Evolutionary conservation across 768 basidiomycete genomes (phyloP).

Genomic region (Kwoniella botswanensis): DNA sequence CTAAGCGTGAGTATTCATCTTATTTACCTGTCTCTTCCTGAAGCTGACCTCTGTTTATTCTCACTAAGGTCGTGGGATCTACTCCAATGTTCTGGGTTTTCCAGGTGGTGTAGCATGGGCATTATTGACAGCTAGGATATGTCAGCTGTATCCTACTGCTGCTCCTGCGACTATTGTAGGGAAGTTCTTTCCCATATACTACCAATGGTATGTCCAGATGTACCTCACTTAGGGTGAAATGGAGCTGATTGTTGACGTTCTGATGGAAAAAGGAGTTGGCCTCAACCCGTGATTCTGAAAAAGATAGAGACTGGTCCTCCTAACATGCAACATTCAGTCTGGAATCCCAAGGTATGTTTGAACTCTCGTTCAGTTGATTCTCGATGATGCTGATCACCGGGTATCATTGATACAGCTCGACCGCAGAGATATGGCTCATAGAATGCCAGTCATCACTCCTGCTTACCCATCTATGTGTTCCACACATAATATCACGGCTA

Average conservation of each 20-base stretch:
- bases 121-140: constrained; percentile 97
- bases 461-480: constrained; percentile 99
- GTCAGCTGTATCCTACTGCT: constrained; percentile 95
- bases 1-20: constrained; percentile 71
- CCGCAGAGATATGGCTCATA: constrained; percentile 66
- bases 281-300: constrained; percentile 94
- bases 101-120: constrained; percentile 99
- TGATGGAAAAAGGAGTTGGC: constrained; percentile 77
- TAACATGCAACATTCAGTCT: constrained; percentile 77
- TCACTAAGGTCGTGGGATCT: constrained; percentile 82
- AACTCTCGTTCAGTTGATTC: background rate
- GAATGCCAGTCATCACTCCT: constrained; percentile 99
- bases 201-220: constrained; percentile 75
- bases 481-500: constrained; percentile 95
- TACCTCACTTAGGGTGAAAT: background rate
- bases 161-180: constrained; percentile 94
- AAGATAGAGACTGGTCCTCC: constrained; percentile 94
- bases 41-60: background rate
- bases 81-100: constrained; percentile 97
- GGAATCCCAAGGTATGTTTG: constrained; percentile 88
- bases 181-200: constrained; percentile 97
- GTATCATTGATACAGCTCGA: constrained; percentile 34
- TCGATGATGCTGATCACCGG: too few relatives aligned
- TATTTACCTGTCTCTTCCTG: background rate
- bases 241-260: constrained; percentile 19